These are phyloP conservation scores for Sinapis alba DNA, from an alignment of 441 rosid species.

Conservation along the genomic window DNA sequence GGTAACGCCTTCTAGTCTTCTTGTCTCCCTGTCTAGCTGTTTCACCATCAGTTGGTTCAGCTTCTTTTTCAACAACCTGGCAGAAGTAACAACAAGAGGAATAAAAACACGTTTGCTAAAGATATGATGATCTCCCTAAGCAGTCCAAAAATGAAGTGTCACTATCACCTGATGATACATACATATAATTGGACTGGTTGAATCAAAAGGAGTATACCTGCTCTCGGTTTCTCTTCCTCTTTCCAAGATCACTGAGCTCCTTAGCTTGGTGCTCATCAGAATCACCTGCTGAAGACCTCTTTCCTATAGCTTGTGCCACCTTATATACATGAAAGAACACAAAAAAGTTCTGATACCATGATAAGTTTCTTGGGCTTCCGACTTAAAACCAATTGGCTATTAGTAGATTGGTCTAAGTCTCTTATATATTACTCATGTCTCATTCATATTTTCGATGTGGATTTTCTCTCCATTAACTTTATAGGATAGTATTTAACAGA, in stretches of 20 bases:
- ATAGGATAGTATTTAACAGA: no score
- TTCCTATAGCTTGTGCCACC: constrained; percentile 57
- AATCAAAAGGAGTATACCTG: constrained; percentile 46
- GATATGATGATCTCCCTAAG: not conserved
- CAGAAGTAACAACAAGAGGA: constrained; percentile 18
- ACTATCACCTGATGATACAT: not conserved
- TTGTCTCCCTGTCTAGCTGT: not conserved
- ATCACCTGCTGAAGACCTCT: constrained; percentile 43
- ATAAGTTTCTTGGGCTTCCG: no score
- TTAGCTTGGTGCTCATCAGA: constrained; percentile 55
- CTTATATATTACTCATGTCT: no score
- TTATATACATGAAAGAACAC: constrained; percentile 33
- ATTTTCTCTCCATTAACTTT: no score
- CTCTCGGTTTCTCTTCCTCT: constrained; percentile 83
- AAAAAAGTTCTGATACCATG: no score
- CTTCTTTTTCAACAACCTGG: constrained; percentile 82
- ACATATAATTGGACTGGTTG: not conserved
- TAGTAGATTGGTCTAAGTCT: no score
- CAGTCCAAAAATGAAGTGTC: not conserved
- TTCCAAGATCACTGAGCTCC: constrained; percentile 73
- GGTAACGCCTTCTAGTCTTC: constrained; percentile 47
- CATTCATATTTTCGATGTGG: no score
- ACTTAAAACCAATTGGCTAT: no score
- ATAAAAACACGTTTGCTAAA: not conserved
- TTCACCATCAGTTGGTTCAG: constrained; percentile 55